A percentile compares a stretch with the other conserved stretches of the same genome.
Conservation (phyloP, 2,329 filamentous ascomycete genomes). For the Penicillium digitatum region DNA sequence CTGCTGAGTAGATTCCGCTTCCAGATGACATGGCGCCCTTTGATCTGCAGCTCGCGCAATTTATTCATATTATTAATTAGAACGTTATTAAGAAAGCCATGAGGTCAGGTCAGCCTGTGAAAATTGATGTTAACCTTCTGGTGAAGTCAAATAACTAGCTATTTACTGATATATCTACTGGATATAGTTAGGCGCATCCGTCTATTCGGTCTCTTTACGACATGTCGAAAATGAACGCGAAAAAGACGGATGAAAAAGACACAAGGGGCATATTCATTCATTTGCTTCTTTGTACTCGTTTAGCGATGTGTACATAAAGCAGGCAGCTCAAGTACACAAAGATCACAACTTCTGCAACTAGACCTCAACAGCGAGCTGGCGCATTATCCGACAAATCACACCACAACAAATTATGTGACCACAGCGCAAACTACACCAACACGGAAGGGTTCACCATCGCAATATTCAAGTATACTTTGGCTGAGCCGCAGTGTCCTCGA, state of each 20-base stretch:
- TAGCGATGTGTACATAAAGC: not conserved
- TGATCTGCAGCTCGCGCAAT: slow-evolving; percentile 51
- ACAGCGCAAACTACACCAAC: not conserved
- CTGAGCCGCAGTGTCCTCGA: slow-evolving; percentile 13
- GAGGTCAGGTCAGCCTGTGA: slow-evolving; percentile 35
- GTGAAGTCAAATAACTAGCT: not conserved
- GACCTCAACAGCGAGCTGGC: not conserved
- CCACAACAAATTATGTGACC: not conserved
- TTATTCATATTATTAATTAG: slow-evolving; percentile 48
- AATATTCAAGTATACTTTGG: slow-evolving; percentile 17
- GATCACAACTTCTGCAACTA: not conserved
- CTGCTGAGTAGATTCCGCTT: slow-evolving; percentile 29
- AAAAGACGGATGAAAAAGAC: not conserved
- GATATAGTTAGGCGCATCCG: not conserved
- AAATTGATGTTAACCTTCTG: slow-evolving; percentile 24
- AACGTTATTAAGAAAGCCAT: slow-evolving; percentile 47
- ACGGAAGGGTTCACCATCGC: not conserved
- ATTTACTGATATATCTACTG: not conserved
- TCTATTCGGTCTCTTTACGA: not conserved
- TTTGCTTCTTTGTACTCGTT: slow-evolving; percentile 1
- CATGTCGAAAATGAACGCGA: not conserved
- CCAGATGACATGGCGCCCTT: slow-evolving; percentile 45
- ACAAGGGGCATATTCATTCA: not conserved
- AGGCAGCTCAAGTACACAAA: not conserved
- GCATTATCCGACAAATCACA: not conserved